These are phyloP conservation scores for Rubroboletus pulcherrimus DNA, from an alignment of 768 basidiomycete species.

Conservation along the genomic window DNA sequence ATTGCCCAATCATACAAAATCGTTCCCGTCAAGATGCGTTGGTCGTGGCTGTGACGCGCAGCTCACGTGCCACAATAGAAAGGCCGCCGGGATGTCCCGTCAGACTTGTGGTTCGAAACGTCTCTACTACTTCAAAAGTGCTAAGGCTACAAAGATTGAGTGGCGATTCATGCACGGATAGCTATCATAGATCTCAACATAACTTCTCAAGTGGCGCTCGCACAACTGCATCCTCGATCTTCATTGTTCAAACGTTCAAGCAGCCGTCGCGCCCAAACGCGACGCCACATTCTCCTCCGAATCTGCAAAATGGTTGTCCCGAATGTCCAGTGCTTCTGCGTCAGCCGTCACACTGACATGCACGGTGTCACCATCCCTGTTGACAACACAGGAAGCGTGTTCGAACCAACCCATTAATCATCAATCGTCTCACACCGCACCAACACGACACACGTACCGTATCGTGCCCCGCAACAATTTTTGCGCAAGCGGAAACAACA, in stretches of 20 bases:
- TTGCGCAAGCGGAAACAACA: conserved; percentile 79
- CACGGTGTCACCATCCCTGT: conserved; percentile 63
- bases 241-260: too few relatives aligned
- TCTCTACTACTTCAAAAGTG: background rate
- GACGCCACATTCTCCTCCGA: conserved; percentile 10
- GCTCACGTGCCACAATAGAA: background rate
- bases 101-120: too few relatives aligned
- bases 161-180: background rate
- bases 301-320: conserved; percentile 61
- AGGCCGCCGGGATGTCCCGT: too few relatives aligned
- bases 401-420: background rate
- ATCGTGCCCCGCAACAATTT: conserved; percentile 78
- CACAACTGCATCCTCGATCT: background rate
- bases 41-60: too few relatives aligned
- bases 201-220: background rate
- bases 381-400: background rate
- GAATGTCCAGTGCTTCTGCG: conserved; percentile 45
- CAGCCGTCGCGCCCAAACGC: background rate
- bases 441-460: conserved; percentile 39
- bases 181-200: background rate
- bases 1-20: too few relatives aligned
- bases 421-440: background rate
- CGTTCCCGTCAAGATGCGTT: background rate
- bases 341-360: conserved; percentile 46
- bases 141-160: background rate